phyloP scores from a whole-genome alignment of 306 rosid genomes.

The Pyrus bretschneideri region DNA sequence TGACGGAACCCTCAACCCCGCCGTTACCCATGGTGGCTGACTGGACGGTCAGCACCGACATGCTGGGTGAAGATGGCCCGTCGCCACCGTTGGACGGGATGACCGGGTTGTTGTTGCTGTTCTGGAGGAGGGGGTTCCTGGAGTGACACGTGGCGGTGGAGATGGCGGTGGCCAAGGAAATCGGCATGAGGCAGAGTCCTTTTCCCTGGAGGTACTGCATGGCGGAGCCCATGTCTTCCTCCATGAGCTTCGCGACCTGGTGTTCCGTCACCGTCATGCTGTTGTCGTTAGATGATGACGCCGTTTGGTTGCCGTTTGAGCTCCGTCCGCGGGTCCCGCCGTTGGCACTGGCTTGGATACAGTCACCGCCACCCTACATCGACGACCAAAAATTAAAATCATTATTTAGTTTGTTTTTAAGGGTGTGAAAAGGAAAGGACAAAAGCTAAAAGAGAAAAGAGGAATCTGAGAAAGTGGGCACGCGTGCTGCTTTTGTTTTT shows the following conservation, averaged over 20 bases:
- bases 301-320: conserved; percentile 35
- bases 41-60: conserved; percentile 75
- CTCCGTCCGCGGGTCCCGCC: conserved; percentile 22
- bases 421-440: conserved; percentile 3
- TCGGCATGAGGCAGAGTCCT: conserved; percentile 98
- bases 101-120: conserved; percentile 1
- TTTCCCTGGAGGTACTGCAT: conserved; percentile 97
- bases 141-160: conserved; percentile 82
- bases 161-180: conserved; percentile 85
- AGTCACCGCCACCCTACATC: conserved; percentile 69
- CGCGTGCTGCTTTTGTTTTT: conserved; percentile 74
- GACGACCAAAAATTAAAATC: conserved; percentile 9
- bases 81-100: conserved; percentile 50
- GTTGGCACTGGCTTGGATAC: conserved; percentile 39
- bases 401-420: background rate
- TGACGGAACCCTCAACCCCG: conserved; percentile 38
- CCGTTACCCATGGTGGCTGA: conserved; percentile 50
- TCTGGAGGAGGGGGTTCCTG: conserved; percentile 44
- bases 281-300: conserved; percentile 50
- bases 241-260: conserved; percentile 92
- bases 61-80: conserved; percentile 79
- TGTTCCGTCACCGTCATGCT: conserved; percentile 77
- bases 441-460: background rate
- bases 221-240: conserved; percentile 97
- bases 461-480: conserved; percentile 71